phyloP scores from a whole-genome alignment of 2,329 filamentous ascomycete genomes.

The Zymoseptoria tritici region DNA sequence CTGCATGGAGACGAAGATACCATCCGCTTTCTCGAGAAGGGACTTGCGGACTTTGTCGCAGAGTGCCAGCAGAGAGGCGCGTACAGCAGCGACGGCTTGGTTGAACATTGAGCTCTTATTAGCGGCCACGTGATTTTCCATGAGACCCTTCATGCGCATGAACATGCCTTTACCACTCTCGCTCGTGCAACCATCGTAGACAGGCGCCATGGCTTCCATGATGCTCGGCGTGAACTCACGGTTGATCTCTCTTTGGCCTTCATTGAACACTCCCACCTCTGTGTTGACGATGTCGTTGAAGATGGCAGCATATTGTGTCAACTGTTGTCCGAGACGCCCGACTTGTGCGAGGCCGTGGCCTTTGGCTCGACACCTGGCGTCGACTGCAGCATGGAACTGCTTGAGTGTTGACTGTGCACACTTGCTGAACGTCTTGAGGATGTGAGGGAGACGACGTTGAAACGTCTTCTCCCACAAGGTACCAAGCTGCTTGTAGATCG shows the following conservation, averaged over 20 bases:
- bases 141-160: constrained; percentile 46
- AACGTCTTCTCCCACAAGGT: constrained; percentile 40
- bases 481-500: constrained; percentile 35
- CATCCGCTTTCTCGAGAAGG: constrained; percentile 40
- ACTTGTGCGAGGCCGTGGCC: constrained; percentile 37
- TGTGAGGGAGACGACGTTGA: constrained; percentile 35
- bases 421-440: constrained; percentile 32
- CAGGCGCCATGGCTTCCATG: constrained; percentile 36
- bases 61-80: constrained; percentile 28
- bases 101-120: constrained; percentile 44
- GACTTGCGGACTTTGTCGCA: constrained; percentile 36
- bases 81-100: constrained; percentile 37
- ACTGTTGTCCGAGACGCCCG: constrained; percentile 34
- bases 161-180: constrained; percentile 43
- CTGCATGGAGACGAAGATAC: constrained; percentile 34
- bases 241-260: constrained; percentile 46
- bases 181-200: constrained; percentile 40
- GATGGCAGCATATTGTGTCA: constrained; percentile 36
- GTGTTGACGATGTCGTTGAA: constrained; percentile 33
- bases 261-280: constrained; percentile 35
- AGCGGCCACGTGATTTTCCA: constrained; percentile 40
- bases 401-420: constrained; percentile 29
- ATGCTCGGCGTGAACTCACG: constrained; percentile 48
- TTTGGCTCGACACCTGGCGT: constrained; percentile 32
- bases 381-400: constrained; percentile 38